A percentile compares a stretch with the other conserved stretches of the same genome.
phyloP scores from a whole-genome alignment of 2,329 filamentous ascomycete species.

The Setomelanomma holmii region DNA sequence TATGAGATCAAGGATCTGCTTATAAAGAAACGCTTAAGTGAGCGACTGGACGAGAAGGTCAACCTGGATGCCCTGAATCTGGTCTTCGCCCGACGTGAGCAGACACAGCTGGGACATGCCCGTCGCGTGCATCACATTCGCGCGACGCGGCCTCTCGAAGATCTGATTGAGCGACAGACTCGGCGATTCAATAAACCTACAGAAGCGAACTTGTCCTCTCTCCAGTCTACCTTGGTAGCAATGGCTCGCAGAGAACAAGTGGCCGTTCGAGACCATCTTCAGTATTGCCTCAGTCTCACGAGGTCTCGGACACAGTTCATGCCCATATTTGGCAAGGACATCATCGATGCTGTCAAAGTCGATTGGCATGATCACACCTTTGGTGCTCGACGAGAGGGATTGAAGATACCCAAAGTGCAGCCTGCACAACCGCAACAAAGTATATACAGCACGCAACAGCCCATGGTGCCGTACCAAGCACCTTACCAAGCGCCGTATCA shows the following conservation, averaged over 20 bases:
- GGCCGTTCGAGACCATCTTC: conserved; percentile 75
- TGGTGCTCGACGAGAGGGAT: conserved; percentile 51
- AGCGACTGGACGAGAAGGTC: conserved; percentile 67
- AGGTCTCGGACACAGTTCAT: conserved; percentile 79
- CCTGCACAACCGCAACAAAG: conserved; percentile 8
- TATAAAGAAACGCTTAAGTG: conserved; percentile 71
- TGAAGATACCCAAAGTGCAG: conserved; percentile 20
- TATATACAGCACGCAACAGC: conserved; percentile 11
- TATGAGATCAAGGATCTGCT: conserved; percentile 76
- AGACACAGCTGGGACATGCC: conserved; percentile 60
- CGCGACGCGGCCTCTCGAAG: conserved; percentile 72
- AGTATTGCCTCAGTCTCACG: conserved; percentile 81
- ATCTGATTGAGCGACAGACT: conserved; percentile 75
- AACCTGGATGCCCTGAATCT: conserved; percentile 82
- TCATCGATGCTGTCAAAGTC: conserved; percentile 78
- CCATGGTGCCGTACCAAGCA: neutral
- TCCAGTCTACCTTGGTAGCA: conserved; percentile 73
- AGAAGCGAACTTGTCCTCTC: conserved; percentile 64
- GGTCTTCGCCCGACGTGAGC: conserved; percentile 73
- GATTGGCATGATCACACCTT: conserved; percentile 49
- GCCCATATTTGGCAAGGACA: conserved; percentile 79
- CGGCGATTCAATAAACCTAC: conserved; percentile 58
- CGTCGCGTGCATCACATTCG: conserved; percentile 56
- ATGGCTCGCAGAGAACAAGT: conserved; percentile 71
- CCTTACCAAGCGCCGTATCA: conserved; percentile 10